Percentiles rank a stretch among this genome's conserved stretches.
Evolutionary conservation across 352 stramenopile genomes (phyloP).

Genomic region (Phytophthora sp.): DNA sequence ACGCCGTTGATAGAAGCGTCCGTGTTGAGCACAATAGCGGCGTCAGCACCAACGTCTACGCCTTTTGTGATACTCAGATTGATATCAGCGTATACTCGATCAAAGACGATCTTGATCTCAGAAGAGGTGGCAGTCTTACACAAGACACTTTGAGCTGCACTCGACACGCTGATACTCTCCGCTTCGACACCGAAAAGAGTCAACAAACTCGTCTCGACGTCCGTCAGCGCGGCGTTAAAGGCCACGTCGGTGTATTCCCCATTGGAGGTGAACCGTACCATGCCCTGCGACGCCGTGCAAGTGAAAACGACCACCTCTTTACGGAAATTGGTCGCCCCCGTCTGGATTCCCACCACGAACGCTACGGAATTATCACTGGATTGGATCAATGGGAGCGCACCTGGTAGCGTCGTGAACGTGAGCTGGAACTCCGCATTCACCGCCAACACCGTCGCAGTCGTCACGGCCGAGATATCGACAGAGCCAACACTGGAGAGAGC

Average conservation of each 20-base stretch:
- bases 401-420: slow-evolving; percentile 63
- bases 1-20: slow-evolving; percentile 59
- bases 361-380: slow-evolving; percentile 15
- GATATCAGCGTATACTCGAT: slow-evolving; percentile 66
- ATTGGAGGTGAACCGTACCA: slow-evolving; percentile 43
- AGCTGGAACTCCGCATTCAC: slow-evolving; percentile 44
- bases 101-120: slow-evolving; percentile 65
- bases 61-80: slow-evolving; percentile 33
- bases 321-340: slow-evolving; percentile 60
- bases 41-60: slow-evolving; percentile 19
- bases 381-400: slow-evolving; percentile 50
- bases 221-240: slow-evolving; percentile 33
- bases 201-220: slow-evolving; percentile 48
- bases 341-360: slow-evolving; percentile 36
- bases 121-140: slow-evolving; percentile 37
- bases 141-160: slow-evolving; percentile 39
- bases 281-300: slow-evolving; percentile 43
- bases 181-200: slow-evolving; percentile 57
- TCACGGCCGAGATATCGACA: slow-evolving; percentile 41
- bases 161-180: slow-evolving; percentile 65
- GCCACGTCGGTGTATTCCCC: slow-evolving; percentile 23
- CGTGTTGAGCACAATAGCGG: slow-evolving; percentile 18
- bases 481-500: slow-evolving; percentile 48
- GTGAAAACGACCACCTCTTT: slow-evolving; percentile 71
- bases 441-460: slow-evolving; percentile 27